Percentiles rank a stretch among this genome's conserved stretches.
These are phyloP conservation scores for Corylus avellana DNA, from an alignment of 306 rosid species.

Conservation along the genomic window DNA sequence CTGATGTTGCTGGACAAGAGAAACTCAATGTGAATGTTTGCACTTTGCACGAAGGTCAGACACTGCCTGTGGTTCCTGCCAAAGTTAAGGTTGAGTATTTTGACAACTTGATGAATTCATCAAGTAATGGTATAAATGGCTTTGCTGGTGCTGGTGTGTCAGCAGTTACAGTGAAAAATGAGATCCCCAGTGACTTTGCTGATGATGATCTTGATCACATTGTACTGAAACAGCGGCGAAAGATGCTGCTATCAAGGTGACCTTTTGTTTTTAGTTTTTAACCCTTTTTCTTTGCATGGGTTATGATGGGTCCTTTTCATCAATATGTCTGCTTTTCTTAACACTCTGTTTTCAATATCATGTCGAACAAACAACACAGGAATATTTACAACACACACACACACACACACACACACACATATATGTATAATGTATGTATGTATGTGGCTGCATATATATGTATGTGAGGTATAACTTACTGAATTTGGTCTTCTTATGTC, in stretches of 20 bases:
- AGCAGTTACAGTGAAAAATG: constrained; percentile 37
- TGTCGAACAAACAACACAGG: not conserved
- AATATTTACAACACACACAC: not conserved
- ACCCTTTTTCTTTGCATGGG: constrained; percentile 7
- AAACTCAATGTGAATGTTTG: constrained; percentile 21
- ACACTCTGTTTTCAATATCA: not conserved
- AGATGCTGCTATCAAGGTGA: constrained; percentile 69
- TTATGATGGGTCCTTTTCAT: not conserved
- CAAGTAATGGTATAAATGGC: constrained; percentile 32
- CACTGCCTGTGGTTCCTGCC: constrained; percentile 33
- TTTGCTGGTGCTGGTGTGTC: constrained; percentile 36
- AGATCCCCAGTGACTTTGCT: constrained; percentile 35
- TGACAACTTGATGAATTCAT: constrained; percentile 30
- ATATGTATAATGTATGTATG: not conserved
- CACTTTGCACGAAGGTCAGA: constrained; percentile 23
- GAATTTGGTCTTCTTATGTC: constrained; percentile 1
- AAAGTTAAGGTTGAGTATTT: constrained; percentile 41
- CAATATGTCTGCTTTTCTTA: not conserved
- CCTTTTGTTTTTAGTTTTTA: constrained; percentile 17
- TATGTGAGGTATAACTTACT: not conserved
- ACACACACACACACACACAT: not conserved
- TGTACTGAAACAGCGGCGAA: constrained; percentile 61
- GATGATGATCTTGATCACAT: constrained; percentile 64
- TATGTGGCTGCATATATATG: not conserved
- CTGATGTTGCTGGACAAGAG: constrained; percentile 25